phyloP scores from a whole-genome alignment of 176 grass and related monocot species.

The Eragrostis nindensis region DNA sequence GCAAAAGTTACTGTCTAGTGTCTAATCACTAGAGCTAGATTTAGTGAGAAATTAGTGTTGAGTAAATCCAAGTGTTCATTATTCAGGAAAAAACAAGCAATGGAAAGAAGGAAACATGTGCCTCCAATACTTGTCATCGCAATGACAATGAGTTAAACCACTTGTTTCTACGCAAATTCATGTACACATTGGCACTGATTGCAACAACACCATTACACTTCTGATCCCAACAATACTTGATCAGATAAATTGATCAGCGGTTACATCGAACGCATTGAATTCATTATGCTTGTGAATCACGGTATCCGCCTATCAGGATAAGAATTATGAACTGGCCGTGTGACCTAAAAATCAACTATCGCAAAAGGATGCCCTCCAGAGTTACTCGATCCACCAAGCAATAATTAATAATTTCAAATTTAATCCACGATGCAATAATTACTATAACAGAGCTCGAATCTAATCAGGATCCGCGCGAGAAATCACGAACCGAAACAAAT shows the following conservation, averaged over 20 bases:
- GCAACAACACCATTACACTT: background rate
- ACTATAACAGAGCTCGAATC: background rate
- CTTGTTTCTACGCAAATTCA: background rate
- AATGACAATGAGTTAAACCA: background rate
- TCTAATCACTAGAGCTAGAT: background rate
- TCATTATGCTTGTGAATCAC: background rate
- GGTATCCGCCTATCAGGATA: background rate
- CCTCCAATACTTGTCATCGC: background rate
- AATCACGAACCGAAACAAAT: slow-evolving; percentile 1
- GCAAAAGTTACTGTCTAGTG: background rate
- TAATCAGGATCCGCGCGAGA: background rate
- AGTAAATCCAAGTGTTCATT: background rate
- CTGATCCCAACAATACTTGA: background rate
- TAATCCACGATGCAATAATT: background rate
- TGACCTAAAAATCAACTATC: slow-evolving; percentile 19
- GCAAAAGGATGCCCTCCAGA: background rate
- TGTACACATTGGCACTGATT: background rate
- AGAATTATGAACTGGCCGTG: background rate
- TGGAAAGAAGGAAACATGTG: background rate
- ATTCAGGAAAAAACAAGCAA: background rate
- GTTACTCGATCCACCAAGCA: background rate
- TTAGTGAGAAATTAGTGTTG: background rate
- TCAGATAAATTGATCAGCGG: background rate
- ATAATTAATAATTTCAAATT: background rate
- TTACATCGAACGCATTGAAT: slow-evolving; percentile 7